Evolutionary conservation across 2,329 filamentous ascomycete species (phyloP).

Genomic region (Periconia digitata): DNA sequence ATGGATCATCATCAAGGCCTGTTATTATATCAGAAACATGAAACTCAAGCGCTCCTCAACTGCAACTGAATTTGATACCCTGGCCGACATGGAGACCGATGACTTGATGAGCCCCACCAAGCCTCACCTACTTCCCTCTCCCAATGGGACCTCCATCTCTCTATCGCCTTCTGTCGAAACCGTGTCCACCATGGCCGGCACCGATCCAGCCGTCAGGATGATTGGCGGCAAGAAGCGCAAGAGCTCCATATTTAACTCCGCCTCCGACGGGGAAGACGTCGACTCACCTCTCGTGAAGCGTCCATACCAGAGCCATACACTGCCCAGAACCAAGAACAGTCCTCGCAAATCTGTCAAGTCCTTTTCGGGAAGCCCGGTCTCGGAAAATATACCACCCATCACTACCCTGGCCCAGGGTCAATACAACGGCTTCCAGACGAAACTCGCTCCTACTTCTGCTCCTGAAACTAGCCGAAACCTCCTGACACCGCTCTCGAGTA

Average conservation of each 20-base stretch:
- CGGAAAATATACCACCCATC: constrained; percentile 31
- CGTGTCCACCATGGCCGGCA: constrained; percentile 17
- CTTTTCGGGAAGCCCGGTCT: constrained; percentile 19
- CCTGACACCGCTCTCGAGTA: constrained; percentile 31
- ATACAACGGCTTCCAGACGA: constrained; percentile 19
- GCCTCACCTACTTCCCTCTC: constrained; percentile 27
- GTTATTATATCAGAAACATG: constrained; percentile 42
- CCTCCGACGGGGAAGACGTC: constrained; percentile 35
- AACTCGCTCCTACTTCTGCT: constrained; percentile 14
- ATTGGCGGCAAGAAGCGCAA: constrained; percentile 36
- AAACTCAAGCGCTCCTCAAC: constrained; percentile 38
- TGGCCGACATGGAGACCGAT: constrained; percentile 34
- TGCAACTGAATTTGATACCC: constrained; percentile 31
- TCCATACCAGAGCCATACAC: constrained; percentile 25
- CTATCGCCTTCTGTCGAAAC: constrained; percentile 23
- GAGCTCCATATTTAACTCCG: constrained; percentile 29
- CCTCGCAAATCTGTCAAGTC: constrained; percentile 33
- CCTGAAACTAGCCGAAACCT: constrained; percentile 26
- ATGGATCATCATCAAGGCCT: constrained; percentile 44
- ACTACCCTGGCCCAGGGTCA: constrained; percentile 12
- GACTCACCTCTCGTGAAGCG: constrained; percentile 29
- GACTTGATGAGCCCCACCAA: constrained; percentile 16
- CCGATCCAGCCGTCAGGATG: constrained; percentile 24
- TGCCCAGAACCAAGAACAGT: constrained; percentile 28
- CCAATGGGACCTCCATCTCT: constrained; percentile 30